Base-by-base conservation (phyloP, 2,329 filamentous ascomycete species). In the Zymoseptoria passerinii region DNA sequence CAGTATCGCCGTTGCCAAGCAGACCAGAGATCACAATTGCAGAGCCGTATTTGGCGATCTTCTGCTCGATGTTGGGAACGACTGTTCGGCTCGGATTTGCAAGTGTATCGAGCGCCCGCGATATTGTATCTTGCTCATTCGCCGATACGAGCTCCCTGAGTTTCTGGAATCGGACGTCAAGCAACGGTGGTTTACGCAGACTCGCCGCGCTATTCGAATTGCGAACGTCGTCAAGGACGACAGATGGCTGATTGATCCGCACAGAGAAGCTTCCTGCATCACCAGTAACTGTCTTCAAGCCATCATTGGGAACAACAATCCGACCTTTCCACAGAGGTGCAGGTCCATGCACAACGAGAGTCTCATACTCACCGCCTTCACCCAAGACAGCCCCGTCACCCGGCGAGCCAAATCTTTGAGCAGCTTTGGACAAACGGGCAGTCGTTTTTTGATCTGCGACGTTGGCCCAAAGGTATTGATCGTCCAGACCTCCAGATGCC, bases 341-440 rank as follows among this genome's bases (percentile, higher is more conserved):
- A 8, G 92, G 92, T 9, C 92, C 94, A 73, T 91, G 84, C 40
- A 97, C 70, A 50, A 94, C 90, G 55, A 97, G 77, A 28, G 91
- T 97, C 80, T 97, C 94, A 73, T 95, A 97, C 77, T 97, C 94
- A 3, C 94, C 94, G 5, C 94, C 94, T 72, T 97, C 94, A 0
- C 94, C 94, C 18, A 97, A 75, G 8, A 92, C 83, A 8, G 89
- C 88, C 0, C 89, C 90, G 62, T 80, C 76, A 60, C 82, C 77
- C 68, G 76, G 77, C 61, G 80, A 75, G 50, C 88, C 87, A 74
- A 95, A 95, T 62, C 83, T 81, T 53, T 78, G 76, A 70, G 90
- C 79, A 0, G 84, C 78, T 61, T 76, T 79, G 28, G 76, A 73
- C 55, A 88, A 68, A 50, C 75, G 74, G 54, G 67, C 69, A 56